Evolutionary conservation across 2,329 filamentous ascomycete genomes (phyloP).

Genomic region (Huntiella bhutanensis): DNA sequence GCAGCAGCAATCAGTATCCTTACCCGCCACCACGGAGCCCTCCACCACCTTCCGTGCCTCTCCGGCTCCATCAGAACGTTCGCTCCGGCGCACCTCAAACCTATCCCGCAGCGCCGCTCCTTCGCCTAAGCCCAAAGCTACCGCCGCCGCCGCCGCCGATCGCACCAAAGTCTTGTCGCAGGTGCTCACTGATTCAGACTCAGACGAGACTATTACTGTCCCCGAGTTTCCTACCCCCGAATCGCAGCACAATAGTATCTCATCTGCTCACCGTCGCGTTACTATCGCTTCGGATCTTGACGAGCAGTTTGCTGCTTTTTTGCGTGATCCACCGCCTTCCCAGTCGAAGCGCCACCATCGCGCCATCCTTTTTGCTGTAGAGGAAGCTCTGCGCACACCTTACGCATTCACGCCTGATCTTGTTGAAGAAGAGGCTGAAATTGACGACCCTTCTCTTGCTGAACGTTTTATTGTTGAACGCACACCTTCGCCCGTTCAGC

Average conservation of each 20-base stretch:
- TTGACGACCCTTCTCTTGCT: slow-evolving; percentile 63
- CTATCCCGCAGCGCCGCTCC: slow-evolving; percentile 14
- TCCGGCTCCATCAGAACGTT: slow-evolving; percentile 24
- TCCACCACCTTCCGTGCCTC: slow-evolving; percentile 26
- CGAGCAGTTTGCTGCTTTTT: slow-evolving; percentile 15
- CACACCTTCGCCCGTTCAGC: slow-evolving; percentile 30
- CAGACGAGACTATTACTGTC: slow-evolving; percentile 19
- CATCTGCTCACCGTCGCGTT: slow-evolving; percentile 1
- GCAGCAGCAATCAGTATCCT: slow-evolving; percentile 5
- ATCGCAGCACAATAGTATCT: neutral
- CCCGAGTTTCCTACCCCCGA: slow-evolving; percentile 17
- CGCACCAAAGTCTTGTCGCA: slow-evolving; percentile 25
- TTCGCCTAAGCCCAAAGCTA: slow-evolving; percentile 18
- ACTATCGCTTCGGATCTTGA: slow-evolving; percentile 3
- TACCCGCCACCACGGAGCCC: slow-evolving; percentile 16
- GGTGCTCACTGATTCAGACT: slow-evolving; percentile 26
- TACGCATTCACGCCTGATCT: slow-evolving; percentile 67
- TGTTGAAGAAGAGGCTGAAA: slow-evolving; percentile 74
- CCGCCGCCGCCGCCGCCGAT: slow-evolving; percentile 7
- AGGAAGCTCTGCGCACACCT: slow-evolving; percentile 73
- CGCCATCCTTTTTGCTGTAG: slow-evolving; percentile 80
- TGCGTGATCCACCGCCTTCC: slow-evolving; percentile 27
- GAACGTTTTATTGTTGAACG: slow-evolving; percentile 28
- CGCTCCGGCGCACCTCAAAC: slow-evolving; percentile 13
- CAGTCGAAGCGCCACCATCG: slow-evolving; percentile 73